These are phyloP conservation scores for Diaporthe citrichinensis DNA, from an alignment of 2,329 filamentous ascomycete genomes.

Conservation along the genomic window DNA sequence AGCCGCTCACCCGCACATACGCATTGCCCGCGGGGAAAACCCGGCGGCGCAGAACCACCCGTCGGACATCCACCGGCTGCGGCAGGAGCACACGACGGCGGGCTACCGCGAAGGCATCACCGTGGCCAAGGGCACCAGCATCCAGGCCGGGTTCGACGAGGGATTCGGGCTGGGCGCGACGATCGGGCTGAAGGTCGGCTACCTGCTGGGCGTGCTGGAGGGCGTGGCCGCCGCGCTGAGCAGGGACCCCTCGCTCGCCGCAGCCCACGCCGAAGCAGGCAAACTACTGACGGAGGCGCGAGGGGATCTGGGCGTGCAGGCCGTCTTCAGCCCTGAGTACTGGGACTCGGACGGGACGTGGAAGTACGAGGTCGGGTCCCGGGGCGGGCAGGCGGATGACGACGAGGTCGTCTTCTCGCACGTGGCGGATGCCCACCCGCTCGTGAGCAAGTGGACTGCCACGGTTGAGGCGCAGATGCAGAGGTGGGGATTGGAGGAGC, in stretches of 20 bases:
- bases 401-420: constrained; percentile 69
- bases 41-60: constrained; percentile 52
- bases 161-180: constrained; percentile 88
- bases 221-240: constrained; percentile 71
- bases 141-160: constrained; percentile 93
- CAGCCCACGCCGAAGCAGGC: constrained; percentile 45
- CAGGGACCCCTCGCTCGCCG: constrained; percentile 41
- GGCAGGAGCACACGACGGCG: constrained; percentile 82
- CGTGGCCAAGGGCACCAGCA: constrained; percentile 78
- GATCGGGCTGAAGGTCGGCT: constrained; percentile 81
- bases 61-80: constrained; percentile 80
- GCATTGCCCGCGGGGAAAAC: neutral
- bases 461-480: constrained; percentile 58
- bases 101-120: constrained; percentile 93
- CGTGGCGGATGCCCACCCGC: constrained; percentile 77
- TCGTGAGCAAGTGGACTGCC: constrained; percentile 73
- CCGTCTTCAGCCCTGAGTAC: constrained; percentile 75
- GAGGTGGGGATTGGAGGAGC: constrained; percentile 50
- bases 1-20: neutral
- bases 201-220: constrained; percentile 82
- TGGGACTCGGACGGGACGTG: constrained; percentile 80
- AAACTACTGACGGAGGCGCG: constrained; percentile 64
- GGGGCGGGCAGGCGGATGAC: constrained; percentile 49
- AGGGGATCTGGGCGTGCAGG: constrained; percentile 71
- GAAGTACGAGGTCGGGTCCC: constrained; percentile 69